Base-by-base conservation (phyloP, 176 grass and related monocot species). In the Avena sativa region DNA sequence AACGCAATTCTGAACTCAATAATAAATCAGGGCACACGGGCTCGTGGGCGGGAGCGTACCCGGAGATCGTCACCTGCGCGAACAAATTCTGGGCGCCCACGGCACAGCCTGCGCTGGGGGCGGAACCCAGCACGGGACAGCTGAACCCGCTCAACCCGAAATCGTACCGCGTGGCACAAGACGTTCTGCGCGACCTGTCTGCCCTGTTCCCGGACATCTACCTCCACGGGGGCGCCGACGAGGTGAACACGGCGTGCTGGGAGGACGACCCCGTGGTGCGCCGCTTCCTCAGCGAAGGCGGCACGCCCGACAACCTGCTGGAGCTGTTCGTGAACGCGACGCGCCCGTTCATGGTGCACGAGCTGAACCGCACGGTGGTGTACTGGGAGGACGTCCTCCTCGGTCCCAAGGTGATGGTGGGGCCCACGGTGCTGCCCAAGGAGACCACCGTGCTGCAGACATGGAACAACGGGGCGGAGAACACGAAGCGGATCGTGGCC, bases 301-400 rank as follows among this genome's bases (percentile, higher is more conserved):
- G 92, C 21, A 90, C 96, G 12, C 88, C 94, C 77, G 92, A 90
- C 82, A 49, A 89, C 2, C 88, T 98, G 15, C 93, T 98, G 23
- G 96, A 95, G 93, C 55, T 81, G 70, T 98, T 94, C 88, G 56
- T 98, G 48, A 98, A 98, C 68, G 44, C 85, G 74, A 98, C 93
- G 5, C 86, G 85, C 32, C 90, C 91, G 25, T 95, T 94, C 84
- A 77, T 98, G 71, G 81, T 85, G 51, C 75, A 88, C 32, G 83
- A 91, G 73, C 90, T 98, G 64, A 98, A 98, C 84, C 96, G 93
- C 70, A 98, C 96, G 57, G 82, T 78, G 62, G 92, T 98, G 51
- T 98, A 95, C 91, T 98, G 96, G 96, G 96, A 98, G 90, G 96
- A 98, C 74, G 87, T 98, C 13, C 83, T 98, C 66, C 86, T 98